Percentiles rank a stretch among this genome's conserved stretches.
Conservation (phyloP, 2,329 filamentous ascomycete species). For the Alternaria ethzedia region DNA sequence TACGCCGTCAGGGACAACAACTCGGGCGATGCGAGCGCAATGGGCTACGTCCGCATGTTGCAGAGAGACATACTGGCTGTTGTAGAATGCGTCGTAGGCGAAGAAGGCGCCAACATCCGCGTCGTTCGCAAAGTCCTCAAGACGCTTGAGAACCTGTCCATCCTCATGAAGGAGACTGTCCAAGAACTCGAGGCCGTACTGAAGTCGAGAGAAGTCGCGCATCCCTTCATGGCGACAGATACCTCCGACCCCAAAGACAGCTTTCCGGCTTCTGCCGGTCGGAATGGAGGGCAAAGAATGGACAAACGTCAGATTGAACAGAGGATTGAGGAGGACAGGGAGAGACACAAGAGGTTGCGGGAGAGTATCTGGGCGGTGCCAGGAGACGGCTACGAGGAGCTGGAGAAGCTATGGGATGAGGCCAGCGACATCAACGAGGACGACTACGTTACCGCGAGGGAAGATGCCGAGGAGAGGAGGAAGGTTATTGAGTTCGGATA, state of each 20-base stretch:
- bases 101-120: constrained; percentile 88
- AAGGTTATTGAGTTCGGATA: constrained; percentile 53
- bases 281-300: constrained; percentile 58
- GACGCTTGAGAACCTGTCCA: constrained; percentile 71
- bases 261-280: constrained; percentile 13
- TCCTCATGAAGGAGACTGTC: constrained; percentile 77
- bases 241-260: constrained; percentile 8
- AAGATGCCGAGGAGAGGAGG: constrained; percentile 69
- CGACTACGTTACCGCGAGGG: constrained; percentile 76
- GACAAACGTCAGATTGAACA: constrained; percentile 94
- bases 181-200: constrained; percentile 82
- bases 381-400: constrained; percentile 67
- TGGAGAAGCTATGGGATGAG: constrained; percentile 84
- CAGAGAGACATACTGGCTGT: constrained; percentile 90
- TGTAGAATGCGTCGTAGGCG: constrained; percentile 91
- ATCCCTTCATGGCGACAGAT: constrained; percentile 27
- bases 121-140: constrained; percentile 83
- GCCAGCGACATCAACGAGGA: constrained; percentile 87
- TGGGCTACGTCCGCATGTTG: constrained; percentile 90
- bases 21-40: constrained; percentile 67
- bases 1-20: constrained; percentile 78
- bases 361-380: constrained; percentile 94
- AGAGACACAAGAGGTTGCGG: constrained; percentile 87
- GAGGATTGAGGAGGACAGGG: constrained; percentile 93
- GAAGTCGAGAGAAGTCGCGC: constrained; percentile 71